Percentiles rank a stretch among this genome's conserved stretches.
phyloP scores from a whole-genome alignment of 768 basidiomycete species.

The Grammothele lineata region DNA sequence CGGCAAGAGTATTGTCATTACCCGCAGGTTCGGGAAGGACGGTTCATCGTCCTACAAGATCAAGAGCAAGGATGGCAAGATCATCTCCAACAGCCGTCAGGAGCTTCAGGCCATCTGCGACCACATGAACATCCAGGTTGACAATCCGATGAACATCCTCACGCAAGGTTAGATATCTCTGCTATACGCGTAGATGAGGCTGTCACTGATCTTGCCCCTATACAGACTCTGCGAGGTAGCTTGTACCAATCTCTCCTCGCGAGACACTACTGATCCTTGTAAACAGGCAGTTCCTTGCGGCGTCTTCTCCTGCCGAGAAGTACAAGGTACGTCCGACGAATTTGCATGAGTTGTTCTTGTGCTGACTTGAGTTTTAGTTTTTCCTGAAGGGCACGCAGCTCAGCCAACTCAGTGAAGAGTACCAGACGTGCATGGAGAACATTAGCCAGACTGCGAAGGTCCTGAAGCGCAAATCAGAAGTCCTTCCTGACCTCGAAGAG shows the following conservation, averaged over 20 bases:
- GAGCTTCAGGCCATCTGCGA: conserved; percentile 88
- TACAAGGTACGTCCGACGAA: conserved; percentile 60
- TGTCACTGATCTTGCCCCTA: no score
- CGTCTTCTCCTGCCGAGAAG: conserved; percentile 77
- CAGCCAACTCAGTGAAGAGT: conserved; percentile 82
- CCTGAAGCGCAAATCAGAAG: conserved; percentile 67
- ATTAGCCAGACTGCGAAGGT: conserved; percentile 64
- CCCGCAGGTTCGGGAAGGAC: conserved; percentile 73
- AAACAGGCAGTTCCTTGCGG: conserved; percentile 69
- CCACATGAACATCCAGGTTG: conserved; percentile 95
- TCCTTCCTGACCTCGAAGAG: conserved; percentile 69
- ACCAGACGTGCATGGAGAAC: conserved; percentile 70
- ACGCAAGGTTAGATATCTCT: conserved; percentile 70
- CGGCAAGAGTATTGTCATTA: conserved; percentile 80
- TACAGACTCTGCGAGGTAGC: conserved; percentile 34
- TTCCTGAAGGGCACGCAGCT: conserved; percentile 94
- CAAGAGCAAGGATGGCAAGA: conserved; percentile 57
- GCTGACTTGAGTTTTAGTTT: conserved; percentile 48
- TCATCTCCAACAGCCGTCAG: conserved; percentile 73
- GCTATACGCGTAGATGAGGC: background rate
- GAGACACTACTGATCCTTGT: conserved; percentile 19
- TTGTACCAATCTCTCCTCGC: background rate
- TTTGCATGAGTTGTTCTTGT: background rate
- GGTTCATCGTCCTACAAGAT: conserved; percentile 83
- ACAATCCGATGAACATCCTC: conserved; percentile 93